These are phyloP conservation scores for Staphylotrichum tortipilum DNA, from an alignment of 495 filamentous ascomycete genomes.

Conservation along the genomic window DNA sequence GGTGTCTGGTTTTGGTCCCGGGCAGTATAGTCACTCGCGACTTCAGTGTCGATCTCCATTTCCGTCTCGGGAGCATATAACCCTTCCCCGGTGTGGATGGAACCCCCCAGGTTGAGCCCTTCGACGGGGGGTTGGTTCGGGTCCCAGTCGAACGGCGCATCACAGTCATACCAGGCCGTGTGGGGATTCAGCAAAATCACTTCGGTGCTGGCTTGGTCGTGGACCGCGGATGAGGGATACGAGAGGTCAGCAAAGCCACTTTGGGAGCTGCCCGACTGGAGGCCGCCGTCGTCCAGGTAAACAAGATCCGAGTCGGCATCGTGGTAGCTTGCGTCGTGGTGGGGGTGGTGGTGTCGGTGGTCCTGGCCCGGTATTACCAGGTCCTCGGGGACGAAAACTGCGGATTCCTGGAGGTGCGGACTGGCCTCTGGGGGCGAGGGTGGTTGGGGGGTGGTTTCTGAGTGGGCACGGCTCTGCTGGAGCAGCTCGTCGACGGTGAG, in stretches of 20 bases:
- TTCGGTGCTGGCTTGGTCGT: not conserved
- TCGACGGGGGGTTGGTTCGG: not conserved
- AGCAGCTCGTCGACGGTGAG: slow-evolving; percentile 26
- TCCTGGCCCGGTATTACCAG: no score
- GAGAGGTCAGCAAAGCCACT: not conserved
- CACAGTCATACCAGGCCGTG: slow-evolving; percentile 18
- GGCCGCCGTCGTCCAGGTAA: no score
- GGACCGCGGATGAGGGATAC: not conserved
- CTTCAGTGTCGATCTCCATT: slow-evolving; percentile 6
- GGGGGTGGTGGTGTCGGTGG: no score
- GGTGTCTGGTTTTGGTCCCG: slow-evolving; percentile 1
- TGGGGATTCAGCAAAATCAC: slow-evolving; percentile 21
- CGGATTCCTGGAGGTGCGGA: no score
- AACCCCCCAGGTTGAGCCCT: not conserved
- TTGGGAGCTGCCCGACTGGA: not conserved
- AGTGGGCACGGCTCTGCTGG: slow-evolving; percentile 12
- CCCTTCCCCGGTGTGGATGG: not conserved
- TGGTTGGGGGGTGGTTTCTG: not conserved
- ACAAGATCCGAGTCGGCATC: no score
- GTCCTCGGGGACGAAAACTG: no score
- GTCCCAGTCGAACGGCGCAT: slow-evolving; percentile 7
- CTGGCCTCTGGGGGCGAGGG: no score
- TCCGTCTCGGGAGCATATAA: slow-evolving; percentile 12
- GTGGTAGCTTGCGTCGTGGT: no score
- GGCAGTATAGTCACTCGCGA: not conserved